These are phyloP conservation scores for Dendrocalamus sinicus DNA, from an alignment of 176 grass and related monocot species.

Conservation along the genomic window DNA sequence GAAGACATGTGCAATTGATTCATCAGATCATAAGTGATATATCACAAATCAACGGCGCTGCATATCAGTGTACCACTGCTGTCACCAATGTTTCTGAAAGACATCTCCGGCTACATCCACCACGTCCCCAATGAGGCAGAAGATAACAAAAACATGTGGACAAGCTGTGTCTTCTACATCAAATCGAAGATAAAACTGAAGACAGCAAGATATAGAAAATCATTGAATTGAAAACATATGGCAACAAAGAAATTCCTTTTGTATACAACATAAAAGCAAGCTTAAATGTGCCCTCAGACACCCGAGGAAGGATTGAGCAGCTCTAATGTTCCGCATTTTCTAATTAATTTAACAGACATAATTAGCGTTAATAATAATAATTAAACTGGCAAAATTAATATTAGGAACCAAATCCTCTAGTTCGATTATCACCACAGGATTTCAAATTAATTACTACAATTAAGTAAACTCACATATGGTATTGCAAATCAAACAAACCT, in stretches of 20 bases:
- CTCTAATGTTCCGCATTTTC: too few relatives aligned
- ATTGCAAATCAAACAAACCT: too few relatives aligned
- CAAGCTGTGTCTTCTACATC: neutral
- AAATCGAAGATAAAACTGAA: neutral
- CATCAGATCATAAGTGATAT: neutral
- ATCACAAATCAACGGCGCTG: neutral
- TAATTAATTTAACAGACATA: too few relatives aligned
- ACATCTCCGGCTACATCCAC: neutral
- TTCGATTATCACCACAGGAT: too few relatives aligned
- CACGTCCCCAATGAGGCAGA: neutral
- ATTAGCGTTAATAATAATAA: too few relatives aligned
- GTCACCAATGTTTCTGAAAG: neutral
- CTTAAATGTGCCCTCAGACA: neutral
- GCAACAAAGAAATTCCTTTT: neutral
- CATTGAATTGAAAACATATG: neutral
- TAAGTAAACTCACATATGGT: too few relatives aligned
- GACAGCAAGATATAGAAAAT: neutral
- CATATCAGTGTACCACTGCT: neutral
- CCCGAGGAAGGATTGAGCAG: conserved; percentile 18
- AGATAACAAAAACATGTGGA: neutral
- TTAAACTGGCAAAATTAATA: too few relatives aligned
- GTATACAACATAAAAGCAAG: neutral
- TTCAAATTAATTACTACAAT: too few relatives aligned
- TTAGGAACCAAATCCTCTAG: too few relatives aligned
- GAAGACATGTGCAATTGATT: neutral